A percentile compares a stretch with the other conserved stretches of the same genome.
Evolutionary conservation across 768 basidiomycete species (phyloP).

Genomic region (Leccinum ochraceum): DNA sequence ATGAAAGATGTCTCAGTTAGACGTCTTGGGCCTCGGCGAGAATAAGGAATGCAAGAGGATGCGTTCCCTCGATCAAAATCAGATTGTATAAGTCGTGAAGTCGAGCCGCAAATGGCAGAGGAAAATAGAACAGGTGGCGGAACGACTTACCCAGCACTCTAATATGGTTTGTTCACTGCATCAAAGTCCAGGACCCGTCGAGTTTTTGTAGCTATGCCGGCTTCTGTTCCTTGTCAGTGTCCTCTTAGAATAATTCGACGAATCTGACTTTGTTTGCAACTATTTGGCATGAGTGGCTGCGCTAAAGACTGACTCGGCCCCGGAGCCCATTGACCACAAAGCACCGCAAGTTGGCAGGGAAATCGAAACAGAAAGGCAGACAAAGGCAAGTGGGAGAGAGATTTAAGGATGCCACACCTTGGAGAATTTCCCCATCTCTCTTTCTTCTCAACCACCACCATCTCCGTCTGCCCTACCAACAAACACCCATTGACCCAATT

Average conservation of each 20-base stretch:
- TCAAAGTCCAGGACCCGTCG: not conserved
- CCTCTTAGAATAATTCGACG: not conserved
- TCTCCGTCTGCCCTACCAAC: constrained; percentile 7
- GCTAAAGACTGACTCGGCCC: too few relatives aligned
- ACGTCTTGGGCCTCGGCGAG: constrained; percentile 10
- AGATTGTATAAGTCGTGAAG: not conserved
- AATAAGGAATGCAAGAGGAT: not conserved
- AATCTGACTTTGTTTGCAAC: constrained; percentile 8
- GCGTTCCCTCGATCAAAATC: not conserved
- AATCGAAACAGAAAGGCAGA: constrained; percentile 17
- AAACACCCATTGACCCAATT: not conserved
- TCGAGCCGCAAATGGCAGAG: not conserved
- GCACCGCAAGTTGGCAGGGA: constrained; percentile 24
- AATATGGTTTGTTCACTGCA: not conserved
- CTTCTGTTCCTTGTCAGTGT: not conserved
- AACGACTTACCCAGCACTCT: not conserved
- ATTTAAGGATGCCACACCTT: constrained; percentile 17
- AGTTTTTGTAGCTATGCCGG: not conserved
- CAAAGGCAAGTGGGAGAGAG: not conserved
- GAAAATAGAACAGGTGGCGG: not conserved
- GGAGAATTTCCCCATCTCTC: constrained; percentile 10
- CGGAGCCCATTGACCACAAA: constrained; percentile 28
- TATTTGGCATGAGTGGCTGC: constrained; percentile 12
- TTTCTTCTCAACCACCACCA: constrained; percentile 23
- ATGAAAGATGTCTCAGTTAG: constrained; percentile 18